Conservation (phyloP, 352 stramenopile species). For the Phytophthora sojae region DNA sequence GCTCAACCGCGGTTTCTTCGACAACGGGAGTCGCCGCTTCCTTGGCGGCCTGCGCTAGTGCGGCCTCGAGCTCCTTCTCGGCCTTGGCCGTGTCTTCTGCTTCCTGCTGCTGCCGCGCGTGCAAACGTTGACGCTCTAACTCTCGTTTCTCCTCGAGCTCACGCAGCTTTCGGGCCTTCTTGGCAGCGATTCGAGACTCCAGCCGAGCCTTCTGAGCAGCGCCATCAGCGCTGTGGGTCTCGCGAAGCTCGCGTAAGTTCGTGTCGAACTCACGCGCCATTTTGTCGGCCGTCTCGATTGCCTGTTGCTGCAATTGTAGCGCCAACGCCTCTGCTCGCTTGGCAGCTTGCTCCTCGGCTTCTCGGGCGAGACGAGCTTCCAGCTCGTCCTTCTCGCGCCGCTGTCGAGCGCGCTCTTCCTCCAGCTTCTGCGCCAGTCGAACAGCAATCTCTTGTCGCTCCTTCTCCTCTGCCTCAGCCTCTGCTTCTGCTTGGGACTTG, state of each 20-base stretch:
- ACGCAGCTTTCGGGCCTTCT: conserved; percentile 79
- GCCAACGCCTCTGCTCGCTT: conserved; percentile 27
- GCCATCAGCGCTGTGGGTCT: conserved; percentile 67
- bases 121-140: conserved; percentile 57
- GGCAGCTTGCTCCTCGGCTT: conserved; percentile 52
- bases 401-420: conserved; percentile 68
- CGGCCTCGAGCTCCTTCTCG: conserved; percentile 36
- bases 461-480: conserved; percentile 44
- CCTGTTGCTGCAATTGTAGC: conserved; percentile 46
- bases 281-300: conserved; percentile 61
- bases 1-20: conserved; percentile 5
- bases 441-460: conserved; percentile 36
- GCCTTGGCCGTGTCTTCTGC: conserved; percentile 45
- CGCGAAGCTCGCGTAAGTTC: conserved; percentile 61
- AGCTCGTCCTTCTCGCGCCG: conserved; percentile 55
- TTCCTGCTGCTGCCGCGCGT: conserved; percentile 53
- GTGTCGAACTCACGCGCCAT: conserved; percentile 71
- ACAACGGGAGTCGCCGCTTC: conserved; percentile 8
- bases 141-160: conserved; percentile 78
- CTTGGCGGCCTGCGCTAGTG: conserved; percentile 29
- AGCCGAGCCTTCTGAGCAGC: conserved; percentile 74
- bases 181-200: conserved; percentile 73
- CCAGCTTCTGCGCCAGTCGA: conserved; percentile 45
- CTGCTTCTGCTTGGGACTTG: conserved; percentile 34
- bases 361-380: conserved; percentile 44